These are phyloP conservation scores for Fusarium continuum DNA, from an alignment of 2,329 filamentous ascomycete genomes.

Conservation along the genomic window DNA sequence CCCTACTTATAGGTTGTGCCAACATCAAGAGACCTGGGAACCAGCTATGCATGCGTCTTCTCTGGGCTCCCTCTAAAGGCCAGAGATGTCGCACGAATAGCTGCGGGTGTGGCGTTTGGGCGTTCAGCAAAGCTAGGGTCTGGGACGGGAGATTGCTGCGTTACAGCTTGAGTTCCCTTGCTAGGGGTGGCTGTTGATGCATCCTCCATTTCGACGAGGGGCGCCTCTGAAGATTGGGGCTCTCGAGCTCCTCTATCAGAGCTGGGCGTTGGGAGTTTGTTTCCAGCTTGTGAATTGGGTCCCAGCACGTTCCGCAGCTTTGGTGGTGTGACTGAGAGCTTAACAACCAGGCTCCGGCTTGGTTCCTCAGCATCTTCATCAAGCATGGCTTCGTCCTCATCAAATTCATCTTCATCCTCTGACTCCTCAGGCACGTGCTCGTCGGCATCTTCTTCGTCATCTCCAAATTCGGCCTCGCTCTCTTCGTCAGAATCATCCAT, in stretches of 20 bases:
- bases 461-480: constrained; percentile 78
- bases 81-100: constrained; percentile 56
- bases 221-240: constrained; percentile 15
- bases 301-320: constrained; percentile 48
- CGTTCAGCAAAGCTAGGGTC: constrained; percentile 7
- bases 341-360: constrained; percentile 75
- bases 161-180: neutral
- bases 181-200: constrained; percentile 18
- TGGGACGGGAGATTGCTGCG: constrained; percentile 19
- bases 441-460: constrained; percentile 76
- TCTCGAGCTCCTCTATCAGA: constrained; percentile 32
- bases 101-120: constrained; percentile 44
- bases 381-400: constrained; percentile 64
- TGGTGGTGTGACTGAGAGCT: constrained; percentile 65
- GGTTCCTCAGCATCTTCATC: constrained; percentile 62
- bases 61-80: constrained; percentile 71
- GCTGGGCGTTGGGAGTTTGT: constrained; percentile 37
- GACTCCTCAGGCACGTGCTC: constrained; percentile 70
- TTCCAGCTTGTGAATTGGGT: constrained; percentile 34
- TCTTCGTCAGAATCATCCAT: constrained; percentile 72
- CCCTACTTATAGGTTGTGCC: constrained; percentile 44
- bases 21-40: constrained; percentile 46
- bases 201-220: constrained; percentile 43
- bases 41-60: constrained; percentile 55
- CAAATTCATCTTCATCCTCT: constrained; percentile 68